phyloP scores from a whole-genome alignment of 352 stramenopile species.

The Peronospora farinosa region DNA sequence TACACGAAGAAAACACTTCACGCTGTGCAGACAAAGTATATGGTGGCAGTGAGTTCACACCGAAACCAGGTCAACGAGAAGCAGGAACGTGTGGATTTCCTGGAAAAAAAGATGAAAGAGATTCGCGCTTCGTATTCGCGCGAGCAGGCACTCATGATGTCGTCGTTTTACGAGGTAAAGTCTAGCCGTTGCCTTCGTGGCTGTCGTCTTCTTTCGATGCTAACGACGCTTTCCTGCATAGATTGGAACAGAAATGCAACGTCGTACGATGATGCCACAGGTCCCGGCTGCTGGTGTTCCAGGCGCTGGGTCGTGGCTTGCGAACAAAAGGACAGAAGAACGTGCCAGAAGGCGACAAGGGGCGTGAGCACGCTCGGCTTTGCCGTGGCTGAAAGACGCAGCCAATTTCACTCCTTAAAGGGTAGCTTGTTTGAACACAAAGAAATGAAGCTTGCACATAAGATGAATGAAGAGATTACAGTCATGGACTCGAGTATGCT shows the following conservation, averaged over 20 bases:
- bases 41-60: conserved; percentile 83
- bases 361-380: conserved; percentile 25
- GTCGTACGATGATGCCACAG: conserved; percentile 84
- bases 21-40: conserved; percentile 88
- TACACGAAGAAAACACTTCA: conserved; percentile 89
- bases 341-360: conserved; percentile 72
- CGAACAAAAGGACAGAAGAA: conserved; percentile 79
- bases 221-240: conserved; percentile 21
- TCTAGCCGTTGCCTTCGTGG: background rate
- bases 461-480: conserved; percentile 19
- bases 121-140: conserved; percentile 70
- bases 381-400: conserved; percentile 2
- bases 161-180: conserved; percentile 80
- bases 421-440: conserved; percentile 2
- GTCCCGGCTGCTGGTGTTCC: conserved; percentile 34
- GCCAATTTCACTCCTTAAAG: conserved; percentile 7
- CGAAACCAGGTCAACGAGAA: conserved; percentile 86
- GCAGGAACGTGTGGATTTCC: conserved; percentile 73
- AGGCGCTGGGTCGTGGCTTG: conserved; percentile 66
- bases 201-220: background rate
- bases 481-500: conserved; percentile 14
- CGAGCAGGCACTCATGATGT: conserved; percentile 86
- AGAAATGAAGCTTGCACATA: conserved; percentile 8
- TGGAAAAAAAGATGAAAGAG: conserved; percentile 86
- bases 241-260: conserved; percentile 85